Evolutionary conservation across 495 filamentous ascomycete species (phyloP).

Genomic region (Jackrogersella minutella): DNA sequence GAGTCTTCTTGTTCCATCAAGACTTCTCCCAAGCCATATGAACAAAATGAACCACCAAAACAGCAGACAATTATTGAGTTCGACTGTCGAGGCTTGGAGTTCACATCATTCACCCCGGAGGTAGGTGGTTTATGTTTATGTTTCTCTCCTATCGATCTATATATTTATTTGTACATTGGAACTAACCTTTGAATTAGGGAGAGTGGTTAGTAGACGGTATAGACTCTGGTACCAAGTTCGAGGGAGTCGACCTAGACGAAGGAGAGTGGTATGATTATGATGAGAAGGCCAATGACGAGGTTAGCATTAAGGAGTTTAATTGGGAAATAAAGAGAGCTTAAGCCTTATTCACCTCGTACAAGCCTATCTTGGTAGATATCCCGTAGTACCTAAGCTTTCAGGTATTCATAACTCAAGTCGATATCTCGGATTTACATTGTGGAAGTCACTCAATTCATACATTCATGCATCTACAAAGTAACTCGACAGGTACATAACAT

Average conservation of each 20-base stretch:
- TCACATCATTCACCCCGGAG: slow-evolving; percentile 86
- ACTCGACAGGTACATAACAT: not conserved
- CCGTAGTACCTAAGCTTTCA: not conserved
- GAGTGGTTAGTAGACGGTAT: slow-evolving; percentile 86
- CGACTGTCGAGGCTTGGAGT: slow-evolving; percentile 94
- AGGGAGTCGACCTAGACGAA: slow-evolving; percentile 79
- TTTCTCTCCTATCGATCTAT: not conserved
- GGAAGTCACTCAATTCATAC: not conserved
- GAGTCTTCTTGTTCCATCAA: slow-evolving; percentile 73
- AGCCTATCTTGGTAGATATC: not conserved
- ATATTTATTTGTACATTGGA: not conserved
- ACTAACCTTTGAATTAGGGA: slow-evolving; percentile 61
- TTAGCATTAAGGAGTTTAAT: slow-evolving; percentile 85
- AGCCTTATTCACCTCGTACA: not conserved
- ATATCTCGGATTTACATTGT: too few relatives aligned
- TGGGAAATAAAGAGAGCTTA: slow-evolving; percentile 82
- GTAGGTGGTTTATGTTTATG: slow-evolving; percentile 58
- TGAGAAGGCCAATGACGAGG: slow-evolving; percentile 66
- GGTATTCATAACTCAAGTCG: not conserved
- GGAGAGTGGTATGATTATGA: slow-evolving; percentile 76
- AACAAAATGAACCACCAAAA: slow-evolving; percentile 71
- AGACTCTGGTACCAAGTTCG: slow-evolving; percentile 81
- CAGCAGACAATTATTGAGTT: slow-evolving; percentile 82
- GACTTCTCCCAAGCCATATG: slow-evolving; percentile 72
- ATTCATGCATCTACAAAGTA: too few relatives aligned